Conservation (phyloP, 2,329 filamentous ascomycete species). For the Aspergillus ochraceus region DNA sequence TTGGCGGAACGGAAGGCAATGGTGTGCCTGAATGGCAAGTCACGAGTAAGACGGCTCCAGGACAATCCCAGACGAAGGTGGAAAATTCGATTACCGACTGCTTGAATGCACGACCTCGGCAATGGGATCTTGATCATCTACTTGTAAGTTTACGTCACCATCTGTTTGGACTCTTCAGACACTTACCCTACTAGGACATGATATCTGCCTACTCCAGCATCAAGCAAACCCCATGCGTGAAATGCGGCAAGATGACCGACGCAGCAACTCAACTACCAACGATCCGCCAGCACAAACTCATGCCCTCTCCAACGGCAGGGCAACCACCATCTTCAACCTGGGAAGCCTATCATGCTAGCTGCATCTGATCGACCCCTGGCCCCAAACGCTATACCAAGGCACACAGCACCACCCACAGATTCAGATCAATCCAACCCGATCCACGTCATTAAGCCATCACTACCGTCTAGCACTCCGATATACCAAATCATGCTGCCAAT, state of each 20-base stretch:
- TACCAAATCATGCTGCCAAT: slow-evolving; percentile 24
- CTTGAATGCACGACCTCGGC: slow-evolving; percentile 35
- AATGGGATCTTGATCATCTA: slow-evolving; percentile 42
- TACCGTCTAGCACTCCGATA: slow-evolving; percentile 13
- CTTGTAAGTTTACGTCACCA: slow-evolving; percentile 29
- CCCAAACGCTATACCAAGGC: no score
- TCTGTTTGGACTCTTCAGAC: not conserved
- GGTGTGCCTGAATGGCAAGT: slow-evolving; percentile 37
- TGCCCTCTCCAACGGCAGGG: slow-evolving; percentile 14
- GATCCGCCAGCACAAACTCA: slow-evolving; percentile 31
- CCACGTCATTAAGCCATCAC: not conserved
- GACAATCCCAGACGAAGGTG: slow-evolving; percentile 32
- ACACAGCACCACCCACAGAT: not conserved
- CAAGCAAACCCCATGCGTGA: slow-evolving; percentile 39
- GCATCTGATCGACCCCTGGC: slow-evolving; percentile 13
- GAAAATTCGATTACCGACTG: slow-evolving; percentile 36
- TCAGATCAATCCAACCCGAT: not conserved
- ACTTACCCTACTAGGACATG: slow-evolving; percentile 35
- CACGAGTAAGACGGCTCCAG: slow-evolving; percentile 23
- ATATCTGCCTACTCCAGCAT: slow-evolving; percentile 43
- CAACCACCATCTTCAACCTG: slow-evolving; percentile 22
- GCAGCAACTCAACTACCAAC: slow-evolving; percentile 40
- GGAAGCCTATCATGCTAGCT: slow-evolving; percentile 37
- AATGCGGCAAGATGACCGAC: slow-evolving; percentile 41
- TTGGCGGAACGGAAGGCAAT: slow-evolving; percentile 16